Evolutionary conservation across 2,329 filamentous ascomycete species (phyloP).

Genomic region (Dothistroma pini): DNA sequence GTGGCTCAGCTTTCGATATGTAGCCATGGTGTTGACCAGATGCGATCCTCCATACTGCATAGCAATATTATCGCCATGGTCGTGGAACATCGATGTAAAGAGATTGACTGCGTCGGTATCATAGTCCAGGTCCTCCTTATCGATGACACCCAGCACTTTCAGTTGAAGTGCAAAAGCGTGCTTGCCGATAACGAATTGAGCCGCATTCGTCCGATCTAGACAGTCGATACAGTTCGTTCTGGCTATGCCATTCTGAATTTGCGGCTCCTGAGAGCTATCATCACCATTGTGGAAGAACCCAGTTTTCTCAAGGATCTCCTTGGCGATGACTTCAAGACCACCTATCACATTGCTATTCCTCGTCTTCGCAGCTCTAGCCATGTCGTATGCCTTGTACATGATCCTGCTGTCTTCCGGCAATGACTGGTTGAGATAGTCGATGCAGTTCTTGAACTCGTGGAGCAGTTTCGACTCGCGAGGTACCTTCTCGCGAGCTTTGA

Average conservation of each 20-base stretch:
- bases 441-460: conserved; percentile 78
- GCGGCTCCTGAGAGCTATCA: conserved; percentile 59
- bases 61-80: conserved; percentile 95
- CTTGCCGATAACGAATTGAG: conserved; percentile 97
- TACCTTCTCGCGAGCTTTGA: conserved; percentile 78
- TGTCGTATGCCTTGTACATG: conserved; percentile 93
- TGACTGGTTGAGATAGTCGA: conserved; percentile 92
- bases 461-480: conserved; percentile 90
- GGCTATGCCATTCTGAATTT: conserved; percentile 85
- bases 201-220: conserved; percentile 92
- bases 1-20: conserved; percentile 97
- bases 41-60: conserved; percentile 97
- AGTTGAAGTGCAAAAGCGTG: conserved; percentile 87
- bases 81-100: conserved; percentile 95
- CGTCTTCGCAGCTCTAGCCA: conserved; percentile 90
- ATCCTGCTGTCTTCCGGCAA: conserved; percentile 80
- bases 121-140: conserved; percentile 75
- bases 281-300: conserved; percentile 96
- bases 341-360: conserved; percentile 92
- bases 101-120: conserved; percentile 95
- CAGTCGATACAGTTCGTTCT: conserved; percentile 98
- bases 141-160: conserved; percentile 83
- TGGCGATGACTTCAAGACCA: conserved; percentile 83
- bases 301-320: conserved; percentile 78
- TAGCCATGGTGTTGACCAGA: conserved; percentile 98